These are phyloP conservation scores for Haematococcus lacustris DNA, from an alignment of 139 green algal genomes.

Conservation along the genomic window DNA sequence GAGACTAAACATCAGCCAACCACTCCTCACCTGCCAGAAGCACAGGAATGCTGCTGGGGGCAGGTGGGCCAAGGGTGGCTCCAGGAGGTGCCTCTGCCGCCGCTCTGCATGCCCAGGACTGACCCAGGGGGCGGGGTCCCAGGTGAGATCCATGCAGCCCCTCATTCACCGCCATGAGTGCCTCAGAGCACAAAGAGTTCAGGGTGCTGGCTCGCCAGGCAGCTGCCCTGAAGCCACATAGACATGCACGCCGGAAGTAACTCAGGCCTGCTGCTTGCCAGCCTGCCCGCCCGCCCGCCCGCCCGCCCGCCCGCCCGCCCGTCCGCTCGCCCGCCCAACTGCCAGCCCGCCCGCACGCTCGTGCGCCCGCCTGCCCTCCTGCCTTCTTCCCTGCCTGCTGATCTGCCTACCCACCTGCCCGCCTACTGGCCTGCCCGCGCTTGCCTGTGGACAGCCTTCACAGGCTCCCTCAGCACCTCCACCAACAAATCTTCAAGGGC, in stretches of 20 bases:
- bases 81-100: no score
- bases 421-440: not conserved
- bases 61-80: not conserved
- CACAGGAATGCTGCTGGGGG: not conserved
- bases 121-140: not conserved
- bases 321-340: not conserved
- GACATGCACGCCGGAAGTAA: not conserved
- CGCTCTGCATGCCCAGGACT: not conserved
- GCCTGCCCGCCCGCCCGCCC: not conserved
- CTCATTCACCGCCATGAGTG: slow-evolving; percentile 10
- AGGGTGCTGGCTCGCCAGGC: slow-evolving; percentile 30
- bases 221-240: slow-evolving; percentile 13
- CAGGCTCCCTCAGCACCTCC: slow-evolving; percentile 32
- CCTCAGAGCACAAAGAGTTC: slow-evolving; percentile 23
- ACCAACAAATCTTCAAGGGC: slow-evolving; percentile 26
- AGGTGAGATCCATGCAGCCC: not conserved
- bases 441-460: slow-evolving; percentile 3
- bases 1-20: not conserved
- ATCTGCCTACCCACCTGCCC: slow-evolving; percentile 1
- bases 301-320: slow-evolving; percentile 4
- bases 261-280: not conserved
- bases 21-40: not conserved
- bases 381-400: not conserved
- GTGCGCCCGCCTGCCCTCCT: not conserved
- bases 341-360: slow-evolving; percentile 5